Evolutionary conservation across 331 rosid genomes (phyloP).

Genomic region (Stylosanthes scabra): DNA sequence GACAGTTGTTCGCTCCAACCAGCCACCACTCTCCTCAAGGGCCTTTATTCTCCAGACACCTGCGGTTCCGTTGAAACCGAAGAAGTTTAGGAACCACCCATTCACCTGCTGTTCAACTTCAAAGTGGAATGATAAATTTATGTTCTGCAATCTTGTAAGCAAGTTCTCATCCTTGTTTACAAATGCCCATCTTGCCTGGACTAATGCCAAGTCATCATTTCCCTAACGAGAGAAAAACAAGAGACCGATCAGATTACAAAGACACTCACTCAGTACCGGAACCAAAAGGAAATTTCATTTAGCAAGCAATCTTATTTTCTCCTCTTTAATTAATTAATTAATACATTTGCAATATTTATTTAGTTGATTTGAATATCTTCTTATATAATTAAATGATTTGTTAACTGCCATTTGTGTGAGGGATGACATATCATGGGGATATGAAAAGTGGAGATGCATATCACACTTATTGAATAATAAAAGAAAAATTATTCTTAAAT

Average conservation of each 20-base stretch:
- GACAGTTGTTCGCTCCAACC: slow-evolving; percentile 98
- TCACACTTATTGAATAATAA: no score
- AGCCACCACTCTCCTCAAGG: slow-evolving; percentile 97
- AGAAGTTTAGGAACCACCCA: slow-evolving; percentile 84
- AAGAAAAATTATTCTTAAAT: no score
- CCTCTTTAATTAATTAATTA: slow-evolving; percentile 17
- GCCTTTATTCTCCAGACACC: slow-evolving; percentile 99
- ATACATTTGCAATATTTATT: background rate
- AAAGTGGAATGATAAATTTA: slow-evolving; percentile 94
- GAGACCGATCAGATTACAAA: slow-evolving; percentile 33
- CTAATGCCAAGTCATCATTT: slow-evolving; percentile 91
- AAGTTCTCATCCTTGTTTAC: slow-evolving; percentile 99
- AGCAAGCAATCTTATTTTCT: slow-evolving; percentile 15
- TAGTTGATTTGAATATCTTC: no score
- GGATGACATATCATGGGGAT: no score
- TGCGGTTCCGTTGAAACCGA: slow-evolving; percentile 98
- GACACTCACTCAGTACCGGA: slow-evolving; percentile 1
- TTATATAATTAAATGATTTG: no score
- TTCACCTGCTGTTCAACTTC: slow-evolving; percentile 99
- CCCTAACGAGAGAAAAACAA: slow-evolving; percentile 59
- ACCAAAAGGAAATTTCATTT: slow-evolving; percentile 11
- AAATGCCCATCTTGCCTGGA: slow-evolving; percentile 96
- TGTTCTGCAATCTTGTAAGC: slow-evolving; percentile 94
- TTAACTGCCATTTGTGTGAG: no score
- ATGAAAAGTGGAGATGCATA: no score